These are phyloP conservation scores for Verticillium tricorpus DNA, from an alignment of 2,329 filamentous ascomycete genomes.

Conservation along the genomic window DNA sequence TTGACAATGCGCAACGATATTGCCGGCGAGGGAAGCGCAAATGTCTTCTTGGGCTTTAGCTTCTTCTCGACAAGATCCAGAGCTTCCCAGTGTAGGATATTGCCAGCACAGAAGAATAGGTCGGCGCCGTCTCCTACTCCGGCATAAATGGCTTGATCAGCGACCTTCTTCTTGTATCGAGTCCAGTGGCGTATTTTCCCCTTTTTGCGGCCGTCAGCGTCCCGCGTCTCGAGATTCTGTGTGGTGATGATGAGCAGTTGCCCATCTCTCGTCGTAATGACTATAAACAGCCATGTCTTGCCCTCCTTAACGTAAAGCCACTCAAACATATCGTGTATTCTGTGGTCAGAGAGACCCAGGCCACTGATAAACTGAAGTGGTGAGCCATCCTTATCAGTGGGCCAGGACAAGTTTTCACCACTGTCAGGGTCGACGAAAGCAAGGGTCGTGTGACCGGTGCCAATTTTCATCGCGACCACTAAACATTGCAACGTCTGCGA, in stretches of 20 bases:
- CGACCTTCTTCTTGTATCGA: conserved; percentile 40
- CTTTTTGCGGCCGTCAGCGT: conserved; percentile 14
- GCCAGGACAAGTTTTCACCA: conserved; percentile 44
- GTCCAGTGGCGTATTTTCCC: conserved; percentile 47
- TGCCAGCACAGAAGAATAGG: conserved; percentile 52
- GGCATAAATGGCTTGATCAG: conserved; percentile 48
- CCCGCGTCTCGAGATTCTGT: conserved; percentile 10
- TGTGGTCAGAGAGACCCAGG: conserved; percentile 53
- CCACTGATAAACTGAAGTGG: conserved; percentile 46
- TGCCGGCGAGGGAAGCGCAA: conserved; percentile 49
- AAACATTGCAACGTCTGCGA: conserved; percentile 48
- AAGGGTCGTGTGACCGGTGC: conserved; percentile 41
- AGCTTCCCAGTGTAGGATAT: conserved; percentile 49
- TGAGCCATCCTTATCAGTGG: conserved; percentile 36
- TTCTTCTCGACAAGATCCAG: conserved; percentile 48
- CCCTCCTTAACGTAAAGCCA: conserved; percentile 57
- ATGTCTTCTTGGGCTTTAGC: conserved; percentile 40
- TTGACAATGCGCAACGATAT: conserved; percentile 42
- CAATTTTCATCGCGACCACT: conserved; percentile 44
- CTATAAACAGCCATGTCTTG: conserved; percentile 58
- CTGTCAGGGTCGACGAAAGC: conserved; percentile 52
- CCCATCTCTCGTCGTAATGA: conserved; percentile 53
- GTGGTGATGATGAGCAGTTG: conserved; percentile 47
- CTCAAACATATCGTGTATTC: conserved; percentile 56
- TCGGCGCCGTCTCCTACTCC: conserved; percentile 50